Evolutionary conservation across 108 stramenopile species (phyloP).

Genomic region (Pseudonitzschia pungens): DNA sequence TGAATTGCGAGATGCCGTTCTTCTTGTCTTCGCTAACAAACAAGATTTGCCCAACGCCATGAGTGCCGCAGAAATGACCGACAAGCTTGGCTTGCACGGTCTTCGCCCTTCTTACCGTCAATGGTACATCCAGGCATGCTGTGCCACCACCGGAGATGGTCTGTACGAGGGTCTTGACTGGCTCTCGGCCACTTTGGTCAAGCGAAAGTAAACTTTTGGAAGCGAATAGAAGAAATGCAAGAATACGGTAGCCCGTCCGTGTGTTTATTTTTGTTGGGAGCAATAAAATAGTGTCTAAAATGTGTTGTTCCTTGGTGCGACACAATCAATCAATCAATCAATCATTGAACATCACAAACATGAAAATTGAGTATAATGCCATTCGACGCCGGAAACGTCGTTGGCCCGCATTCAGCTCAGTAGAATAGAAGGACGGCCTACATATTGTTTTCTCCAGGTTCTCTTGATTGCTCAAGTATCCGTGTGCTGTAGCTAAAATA

Average conservation of each 20-base stretch:
- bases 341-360: not conserved
- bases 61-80: constrained; percentile 98
- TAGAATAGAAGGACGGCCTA: no score
- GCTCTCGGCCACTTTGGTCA: constrained; percentile 73
- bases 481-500: no score
- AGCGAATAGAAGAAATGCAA: constrained; percentile 9
- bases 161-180: constrained; percentile 98
- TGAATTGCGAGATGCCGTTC: constrained; percentile 94
- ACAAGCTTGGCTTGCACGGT: constrained; percentile 96
- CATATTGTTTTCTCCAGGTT: no score
- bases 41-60: constrained; percentile 99
- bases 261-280: constrained; percentile 18
- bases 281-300: not conserved
- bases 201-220: constrained; percentile 38
- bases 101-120: constrained; percentile 94
- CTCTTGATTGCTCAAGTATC: no score
- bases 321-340: not conserved
- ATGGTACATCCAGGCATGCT: constrained; percentile 99
- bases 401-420: not conserved
- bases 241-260: constrained; percentile 3
- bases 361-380: not conserved
- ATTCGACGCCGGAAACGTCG: not conserved
- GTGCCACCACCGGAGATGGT: constrained; percentile 95
- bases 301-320: not conserved
- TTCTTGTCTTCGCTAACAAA: constrained; percentile 99